A percentile compares a stretch with the other conserved stretches of the same genome.
These are phyloP conservation scores for Tetraselmis striata DNA, from an alignment of 139 green algal species.

Conservation along the genomic window DNA sequence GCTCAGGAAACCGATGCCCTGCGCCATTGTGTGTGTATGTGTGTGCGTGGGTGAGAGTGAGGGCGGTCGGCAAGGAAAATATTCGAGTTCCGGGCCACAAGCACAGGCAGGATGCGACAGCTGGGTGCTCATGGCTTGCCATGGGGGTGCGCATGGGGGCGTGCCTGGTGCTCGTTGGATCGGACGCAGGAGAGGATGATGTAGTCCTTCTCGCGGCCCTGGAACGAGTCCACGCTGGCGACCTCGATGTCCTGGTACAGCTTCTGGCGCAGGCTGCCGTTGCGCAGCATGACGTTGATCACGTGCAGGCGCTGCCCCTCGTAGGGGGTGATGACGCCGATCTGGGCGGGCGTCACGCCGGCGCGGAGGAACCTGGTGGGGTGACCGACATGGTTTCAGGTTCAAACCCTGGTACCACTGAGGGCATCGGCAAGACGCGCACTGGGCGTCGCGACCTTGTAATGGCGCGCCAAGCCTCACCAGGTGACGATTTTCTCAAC, in stretches of 20 bases:
- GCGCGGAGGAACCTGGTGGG: too few species aligned
- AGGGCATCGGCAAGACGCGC: too few species aligned
- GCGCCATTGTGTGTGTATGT: too few species aligned
- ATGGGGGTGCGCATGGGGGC: too few species aligned
- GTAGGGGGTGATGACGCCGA: conserved; percentile 98
- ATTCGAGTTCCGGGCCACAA: too few species aligned
- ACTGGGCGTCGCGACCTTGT: too few species aligned
- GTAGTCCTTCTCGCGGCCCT: conserved; percentile 96
- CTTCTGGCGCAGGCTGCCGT: conserved; percentile 68
- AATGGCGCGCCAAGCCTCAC: neutral
- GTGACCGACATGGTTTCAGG: too few species aligned
- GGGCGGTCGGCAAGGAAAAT: too few species aligned
- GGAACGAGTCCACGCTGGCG: conserved; percentile 19
- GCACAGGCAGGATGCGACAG: too few species aligned
- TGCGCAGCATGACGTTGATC: conserved; percentile 65
- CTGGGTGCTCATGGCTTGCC: too few species aligned
- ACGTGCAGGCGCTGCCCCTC: conserved; percentile 93
- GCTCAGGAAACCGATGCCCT: conserved; percentile 92
- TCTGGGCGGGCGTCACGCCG: conserved; percentile 69
- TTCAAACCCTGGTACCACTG: too few species aligned
- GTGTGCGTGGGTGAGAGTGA: too few species aligned
- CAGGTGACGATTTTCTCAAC: conserved; percentile 50
- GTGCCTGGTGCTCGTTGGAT: conserved; percentile 92
- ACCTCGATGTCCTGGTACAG: conserved; percentile 86
- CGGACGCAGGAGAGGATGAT: conserved; percentile 97